phyloP scores from a whole-genome alignment of 208 protist species.

The Acanthamoeba rhysodes region DNA sequence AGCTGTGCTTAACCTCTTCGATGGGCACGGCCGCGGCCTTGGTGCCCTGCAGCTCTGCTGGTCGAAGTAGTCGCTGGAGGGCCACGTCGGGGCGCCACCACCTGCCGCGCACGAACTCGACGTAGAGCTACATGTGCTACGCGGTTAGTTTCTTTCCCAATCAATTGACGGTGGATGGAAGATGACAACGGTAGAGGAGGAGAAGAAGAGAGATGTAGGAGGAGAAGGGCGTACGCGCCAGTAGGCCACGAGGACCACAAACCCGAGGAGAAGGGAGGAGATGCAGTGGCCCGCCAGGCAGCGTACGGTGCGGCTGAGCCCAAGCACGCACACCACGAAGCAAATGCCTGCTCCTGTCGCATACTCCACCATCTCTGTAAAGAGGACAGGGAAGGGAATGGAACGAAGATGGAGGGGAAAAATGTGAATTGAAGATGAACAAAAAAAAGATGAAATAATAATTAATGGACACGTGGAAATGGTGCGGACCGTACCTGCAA shows the following conservation, averaged over 20 bases:
- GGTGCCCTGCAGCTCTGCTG: background rate
- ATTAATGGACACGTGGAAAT: too few relatives aligned
- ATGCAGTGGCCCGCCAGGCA: background rate
- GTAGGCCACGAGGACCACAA: slow-evolving; percentile 1
- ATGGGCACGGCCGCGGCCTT: background rate
- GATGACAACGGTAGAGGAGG: background rate
- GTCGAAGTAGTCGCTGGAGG: background rate
- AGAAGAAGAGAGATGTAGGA: too few relatives aligned
- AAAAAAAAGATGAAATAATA: too few relatives aligned
- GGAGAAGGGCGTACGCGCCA: background rate
- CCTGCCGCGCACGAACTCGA: background rate
- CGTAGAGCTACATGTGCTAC: background rate
- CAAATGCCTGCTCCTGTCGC: background rate
- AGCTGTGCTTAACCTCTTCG: background rate
- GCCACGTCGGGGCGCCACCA: background rate
- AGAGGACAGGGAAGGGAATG: background rate
- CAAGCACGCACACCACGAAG: background rate
- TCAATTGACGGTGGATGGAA: background rate
- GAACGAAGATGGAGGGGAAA: too few relatives aligned
- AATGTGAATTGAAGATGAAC: too few relatives aligned
- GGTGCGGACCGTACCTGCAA: too few relatives aligned
- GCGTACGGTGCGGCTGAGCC: background rate
- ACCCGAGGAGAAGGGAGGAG: background rate
- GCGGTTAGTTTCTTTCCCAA: background rate
- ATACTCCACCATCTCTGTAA: background rate